Evolutionary conservation across 2,329 filamentous ascomycete genomes (phyloP).

Genomic region (Fusarium euwallaceae): DNA sequence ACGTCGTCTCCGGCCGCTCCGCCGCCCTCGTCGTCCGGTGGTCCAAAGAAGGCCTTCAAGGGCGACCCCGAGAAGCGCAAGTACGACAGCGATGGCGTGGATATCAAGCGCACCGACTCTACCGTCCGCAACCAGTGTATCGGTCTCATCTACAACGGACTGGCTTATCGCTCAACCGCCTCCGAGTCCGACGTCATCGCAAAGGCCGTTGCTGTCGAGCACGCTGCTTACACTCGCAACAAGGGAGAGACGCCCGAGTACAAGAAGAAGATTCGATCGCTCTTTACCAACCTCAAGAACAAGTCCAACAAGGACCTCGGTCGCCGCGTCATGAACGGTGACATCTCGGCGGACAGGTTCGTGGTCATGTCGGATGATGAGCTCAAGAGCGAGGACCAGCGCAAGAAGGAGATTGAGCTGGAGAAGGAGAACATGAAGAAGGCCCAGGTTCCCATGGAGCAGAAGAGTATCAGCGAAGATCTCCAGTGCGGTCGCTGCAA

Average conservation of each 20-base stretch:
- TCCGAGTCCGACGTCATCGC: constrained; percentile 79
- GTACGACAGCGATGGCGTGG: constrained; percentile 84
- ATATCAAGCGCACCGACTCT: constrained; percentile 81
- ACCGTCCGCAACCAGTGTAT: constrained; percentile 85
- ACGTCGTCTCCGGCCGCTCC: constrained; percentile 66
- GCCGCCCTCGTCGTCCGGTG: constrained; percentile 59
- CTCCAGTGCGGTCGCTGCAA: constrained; percentile 93
- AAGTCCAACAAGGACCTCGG: constrained; percentile 86
- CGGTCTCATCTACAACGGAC: constrained; percentile 92
- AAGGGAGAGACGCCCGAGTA: constrained; percentile 82
- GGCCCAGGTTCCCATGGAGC: constrained; percentile 91
- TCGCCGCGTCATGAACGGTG: constrained; percentile 78
- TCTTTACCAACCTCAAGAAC: constrained; percentile 96
- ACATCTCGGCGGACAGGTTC: constrained; percentile 79
- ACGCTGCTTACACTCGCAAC: constrained; percentile 77
- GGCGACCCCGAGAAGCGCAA: constrained; percentile 84
- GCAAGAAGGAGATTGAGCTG: constrained; percentile 79
- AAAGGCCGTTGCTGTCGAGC: constrained; percentile 84
- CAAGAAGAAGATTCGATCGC: constrained; percentile 88
- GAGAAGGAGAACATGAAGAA: constrained; percentile 96
- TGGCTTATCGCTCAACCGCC: constrained; percentile 78
- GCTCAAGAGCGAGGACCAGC: constrained; percentile 87
- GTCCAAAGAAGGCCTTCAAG: constrained; percentile 63
- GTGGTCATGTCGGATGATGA: constrained; percentile 91
- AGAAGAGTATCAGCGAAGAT: constrained; percentile 90